These are phyloP conservation scores for Cladosporium sp. DNA, from an alignment of 2,329 filamentous ascomycete genomes.

Conservation along the genomic window DNA sequence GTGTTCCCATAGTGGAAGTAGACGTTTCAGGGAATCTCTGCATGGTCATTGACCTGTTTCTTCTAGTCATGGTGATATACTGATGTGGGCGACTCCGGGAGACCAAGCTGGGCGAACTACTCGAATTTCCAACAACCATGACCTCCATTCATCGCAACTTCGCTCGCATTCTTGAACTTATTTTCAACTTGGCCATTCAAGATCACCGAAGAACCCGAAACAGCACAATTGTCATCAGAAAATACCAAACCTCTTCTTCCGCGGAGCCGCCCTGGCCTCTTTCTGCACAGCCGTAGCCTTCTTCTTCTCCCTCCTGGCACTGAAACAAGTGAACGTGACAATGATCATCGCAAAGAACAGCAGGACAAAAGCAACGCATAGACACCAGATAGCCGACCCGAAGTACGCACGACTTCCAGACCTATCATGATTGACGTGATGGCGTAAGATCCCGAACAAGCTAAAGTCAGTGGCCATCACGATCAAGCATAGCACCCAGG, in stretches of 20 bases:
- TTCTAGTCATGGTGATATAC: neutral
- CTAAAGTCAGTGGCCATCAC: constrained; percentile 61
- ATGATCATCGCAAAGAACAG: constrained; percentile 35
- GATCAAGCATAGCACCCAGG: constrained; percentile 53
- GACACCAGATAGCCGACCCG: constrained; percentile 60
- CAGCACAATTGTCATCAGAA: constrained; percentile 14
- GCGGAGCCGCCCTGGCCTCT: constrained; percentile 14
- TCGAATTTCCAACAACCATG: neutral
- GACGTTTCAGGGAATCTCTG: neutral
- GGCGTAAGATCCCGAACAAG: constrained; percentile 56
- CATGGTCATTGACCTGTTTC: neutral
- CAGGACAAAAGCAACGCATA: constrained; percentile 58
- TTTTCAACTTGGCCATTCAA: neutral
- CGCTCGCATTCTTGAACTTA: too few relatives aligned
- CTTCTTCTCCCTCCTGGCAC: constrained; percentile 30
- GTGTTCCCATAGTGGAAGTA: neutral
- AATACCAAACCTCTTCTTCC: constrained; percentile 25
- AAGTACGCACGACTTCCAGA: constrained; percentile 51
- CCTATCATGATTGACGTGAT: constrained; percentile 54
- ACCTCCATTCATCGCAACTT: too few relatives aligned
- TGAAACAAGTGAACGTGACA: constrained; percentile 26
- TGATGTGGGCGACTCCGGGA: neutral
- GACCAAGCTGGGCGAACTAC: neutral
- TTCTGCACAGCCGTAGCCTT: constrained; percentile 17
- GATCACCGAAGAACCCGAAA: neutral